Evolutionary conservation across 495 filamentous ascomycete species (phyloP), one percentile per base, ranked within the genome.

Genomic region (Polyplosphaeria fusca): DNA sequence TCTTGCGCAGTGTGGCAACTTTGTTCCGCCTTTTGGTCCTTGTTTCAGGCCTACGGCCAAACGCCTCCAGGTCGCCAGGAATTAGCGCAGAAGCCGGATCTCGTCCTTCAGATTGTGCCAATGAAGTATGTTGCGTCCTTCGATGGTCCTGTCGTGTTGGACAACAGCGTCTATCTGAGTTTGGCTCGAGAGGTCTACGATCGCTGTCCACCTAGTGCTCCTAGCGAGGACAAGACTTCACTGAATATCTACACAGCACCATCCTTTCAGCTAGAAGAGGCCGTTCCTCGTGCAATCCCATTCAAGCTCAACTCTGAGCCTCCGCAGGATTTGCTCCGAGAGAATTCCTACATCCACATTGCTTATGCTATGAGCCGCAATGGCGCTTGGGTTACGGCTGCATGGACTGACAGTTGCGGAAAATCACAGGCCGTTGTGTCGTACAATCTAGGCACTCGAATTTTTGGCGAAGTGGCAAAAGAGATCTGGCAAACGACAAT

Each of bases 331-430:
- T 76, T 93, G 0, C 70, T 96, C n/a, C 83, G 86, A 45, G 89
- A 95, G 64, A 89, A 91, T 28, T 84, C 81, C 12, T 85, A 85
- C 56, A 80, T 99, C 11, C 94, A 99, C 68, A 72, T 97, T 42
- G 91, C 88, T 5, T 95, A 92, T 67, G 86, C 86, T 0, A 82
- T 84, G 56, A 92, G 88, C 66, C 73, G 84, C 25, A 89, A 93
- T 66, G 84, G 87, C 42, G 80, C 87, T 16, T 99, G 94, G 94
- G 70, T 96, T 41, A 86, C 86, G 0, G 90, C 84, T 3, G 87
- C 87, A n/a, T 99, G 94, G 94, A 88, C 87, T 1, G 91, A 97
- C 70, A 90, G 82, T 62, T 79, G 76, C 22, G 94, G 93, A 0
- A 80, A 75, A 37, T 79, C 87, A 52, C 89, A 95, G 67, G 84